Base-by-base conservation (phyloP, 345 rosid genomes). In the Leavenworthia alabamica region DNA sequence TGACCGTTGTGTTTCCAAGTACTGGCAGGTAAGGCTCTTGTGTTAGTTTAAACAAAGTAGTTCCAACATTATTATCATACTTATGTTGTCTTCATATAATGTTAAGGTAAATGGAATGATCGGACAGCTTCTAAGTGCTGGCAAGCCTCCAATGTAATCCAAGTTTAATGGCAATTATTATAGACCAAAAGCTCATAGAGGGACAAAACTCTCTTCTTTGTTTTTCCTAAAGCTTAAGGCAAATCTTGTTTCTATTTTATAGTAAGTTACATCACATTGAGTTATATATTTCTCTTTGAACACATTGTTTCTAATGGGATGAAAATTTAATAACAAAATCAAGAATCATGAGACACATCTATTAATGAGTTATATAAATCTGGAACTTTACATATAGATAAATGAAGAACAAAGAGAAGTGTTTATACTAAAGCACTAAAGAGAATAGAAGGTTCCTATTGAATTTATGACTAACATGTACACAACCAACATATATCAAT, bases 1-100 rank as follows among this genome's bases (percentile, higher is more conserved):
- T 33, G 97, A 94, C 70, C 95, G 99, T 50, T 94, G 97, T 68
- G 97, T 86, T 69, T 80, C 96, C 32, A 90, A 90, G 59, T 94
- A 94, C 74, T 86, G 90, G 95, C 90, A 83, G 92, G 96, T 93
- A 70, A 8, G 8, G 48, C 26, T 35, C 55, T 71, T 62, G 60
- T 20, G 6, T 52, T 10, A 7, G 10, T 3, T 3, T 48, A 6
- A 19, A 15, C 49, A 36, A n/a, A 27, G n/a, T 39, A 17, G 7
- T 29, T 20, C 37, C 33, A 7, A 51, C 7, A 51, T 5, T 23
- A 35, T 24, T 20, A n/a, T 52, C 27, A 3, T 29, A 27, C 49
- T 52, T 17, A 50, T 47, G 10, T 27, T 10, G 40, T 64, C 7
- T 65, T 23, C 20, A 33, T 56, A 16, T n/a, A n/a, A 28, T 29